Percentiles rank a stretch among this genome's conserved stretches.
phyloP scores from a whole-genome alignment of 345 rosid genomes.

The Citrus cavaleriei region DNA sequence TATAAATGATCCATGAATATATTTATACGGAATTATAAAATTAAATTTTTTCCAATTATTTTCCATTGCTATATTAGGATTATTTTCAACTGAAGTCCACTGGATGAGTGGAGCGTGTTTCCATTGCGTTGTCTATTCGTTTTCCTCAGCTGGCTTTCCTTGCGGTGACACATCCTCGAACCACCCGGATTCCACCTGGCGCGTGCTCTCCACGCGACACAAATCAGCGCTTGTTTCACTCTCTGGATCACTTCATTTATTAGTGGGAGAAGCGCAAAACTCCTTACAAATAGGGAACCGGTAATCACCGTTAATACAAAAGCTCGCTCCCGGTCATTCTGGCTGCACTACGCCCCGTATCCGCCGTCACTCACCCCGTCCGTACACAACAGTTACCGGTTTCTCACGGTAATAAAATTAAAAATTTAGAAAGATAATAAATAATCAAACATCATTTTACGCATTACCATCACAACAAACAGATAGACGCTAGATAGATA shows the following conservation, averaged over 20 bases:
- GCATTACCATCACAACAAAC: background rate
- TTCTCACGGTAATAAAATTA: conserved; percentile 9
- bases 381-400: conserved; percentile 22
- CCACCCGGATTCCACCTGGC: too few relatives aligned
- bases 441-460: background rate
- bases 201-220: background rate
- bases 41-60: too few relatives aligned
- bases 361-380: conserved; percentile 20
- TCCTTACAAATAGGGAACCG: conserved; percentile 28
- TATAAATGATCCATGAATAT: too few relatives aligned
- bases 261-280: conserved; percentile 10
- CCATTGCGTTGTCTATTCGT: too few relatives aligned
- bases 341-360: conserved; percentile 6
- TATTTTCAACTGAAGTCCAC: too few relatives aligned
- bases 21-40: too few relatives aligned
- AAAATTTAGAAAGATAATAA: background rate
- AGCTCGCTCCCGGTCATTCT: conserved; percentile 21
- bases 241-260: background rate
- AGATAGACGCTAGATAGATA: background rate
- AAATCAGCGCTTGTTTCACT: background rate
- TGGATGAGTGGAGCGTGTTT: too few relatives aligned
- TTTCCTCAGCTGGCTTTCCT: too few relatives aligned
- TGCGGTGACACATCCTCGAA: fast-evolving
- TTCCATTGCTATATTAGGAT: too few relatives aligned
- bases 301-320: conserved; percentile 21